These are phyloP conservation scores for Stagonosporopsis vannaccii DNA, from an alignment of 2,329 filamentous ascomycete species.

Conservation along the genomic window DNA sequence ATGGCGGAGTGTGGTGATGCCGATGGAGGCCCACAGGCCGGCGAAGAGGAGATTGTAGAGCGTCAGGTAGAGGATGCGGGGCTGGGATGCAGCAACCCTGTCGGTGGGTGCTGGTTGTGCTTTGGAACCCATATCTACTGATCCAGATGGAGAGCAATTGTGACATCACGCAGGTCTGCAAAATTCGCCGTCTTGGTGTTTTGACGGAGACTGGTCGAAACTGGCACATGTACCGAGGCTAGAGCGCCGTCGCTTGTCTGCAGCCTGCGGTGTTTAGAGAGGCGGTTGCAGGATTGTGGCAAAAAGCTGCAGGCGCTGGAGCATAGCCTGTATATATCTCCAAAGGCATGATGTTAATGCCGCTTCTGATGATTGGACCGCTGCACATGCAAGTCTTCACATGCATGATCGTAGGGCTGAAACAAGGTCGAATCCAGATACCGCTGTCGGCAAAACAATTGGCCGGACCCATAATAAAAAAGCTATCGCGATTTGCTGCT, in stretches of 20 bases:
- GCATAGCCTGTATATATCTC: background rate
- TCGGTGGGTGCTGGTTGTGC: background rate
- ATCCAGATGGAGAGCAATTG: background rate
- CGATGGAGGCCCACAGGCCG: conserved; percentile 26
- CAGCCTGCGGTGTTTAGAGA: background rate
- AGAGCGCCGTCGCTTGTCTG: conserved; percentile 10
- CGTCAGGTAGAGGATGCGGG: conserved; percentile 29
- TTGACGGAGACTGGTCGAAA: conserved; percentile 11
- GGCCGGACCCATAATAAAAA: conserved; percentile 19
- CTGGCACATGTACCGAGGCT: conserved; percentile 18
- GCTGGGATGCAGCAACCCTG: background rate
- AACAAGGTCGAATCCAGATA: conserved; percentile 1
- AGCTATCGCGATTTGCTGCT: background rate
- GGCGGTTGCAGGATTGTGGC: background rate
- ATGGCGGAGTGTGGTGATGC: conserved; percentile 11
- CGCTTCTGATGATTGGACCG: background rate
- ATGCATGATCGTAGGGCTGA: background rate
- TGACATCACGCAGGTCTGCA: background rate
- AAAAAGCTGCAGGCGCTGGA: background rate
- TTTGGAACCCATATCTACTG: background rate
- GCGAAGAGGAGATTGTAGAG: conserved; percentile 32
- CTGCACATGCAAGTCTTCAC: background rate
- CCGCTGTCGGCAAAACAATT: conserved; percentile 7
- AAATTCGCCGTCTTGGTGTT: conserved; percentile 15
- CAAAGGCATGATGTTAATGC: background rate